Evolutionary conservation across 805 yeast genomes (phyloP), one percentile per base, ranked within the genome.

Genomic region (Wickerhamiella kurtzmanii): DNA sequence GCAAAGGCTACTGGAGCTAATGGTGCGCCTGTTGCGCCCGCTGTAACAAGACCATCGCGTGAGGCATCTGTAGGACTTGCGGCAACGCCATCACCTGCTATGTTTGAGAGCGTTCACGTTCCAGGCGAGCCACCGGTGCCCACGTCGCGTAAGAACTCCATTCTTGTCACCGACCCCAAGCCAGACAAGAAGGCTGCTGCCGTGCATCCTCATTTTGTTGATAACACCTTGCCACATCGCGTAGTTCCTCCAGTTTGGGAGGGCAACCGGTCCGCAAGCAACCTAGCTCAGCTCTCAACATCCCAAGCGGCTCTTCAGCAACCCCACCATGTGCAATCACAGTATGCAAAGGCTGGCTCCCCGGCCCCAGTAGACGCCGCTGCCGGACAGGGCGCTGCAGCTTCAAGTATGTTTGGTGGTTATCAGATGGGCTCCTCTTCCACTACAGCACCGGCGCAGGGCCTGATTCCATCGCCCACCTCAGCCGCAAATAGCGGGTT

Each of bases 181-280:
- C 18, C 44, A 54, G 53, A 35, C 32, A 35, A 17, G 38, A 22
- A 36, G 45, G 49, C 35, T 41, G 41, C 41, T 44, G 54, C 21
- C 41, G 39, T 13, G 13, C 60, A 56, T 46, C 58, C 60, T 22
- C 60, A 56, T 43, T 56, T 56, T 35, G 56, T 50, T 8, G 60
- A 56, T 43, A 36, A 45, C 8, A 9, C 37, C 9, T n/a, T 41
- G 35, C 56, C 53, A 18, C 52, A 47, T 44, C 50, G 54, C 16
- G 15, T 18, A 8, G n/a, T 18, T 4, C 25, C 25, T 22, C 15
- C n/a, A 9, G 16, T 15, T 13, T 40, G 46, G 21, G 49, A 51
- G 22, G 19, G 17, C 8, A 17, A 17, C 38, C 16, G 25, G 8
- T 11, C 25, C 5, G 15, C 41, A 17, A 18, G 20, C n/a, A 15